Percentiles rank a stretch among this genome's conserved stretches.
Evolutionary conservation across 331 rosid species (phyloP).

Genomic region (Stylosanthes scabra): DNA sequence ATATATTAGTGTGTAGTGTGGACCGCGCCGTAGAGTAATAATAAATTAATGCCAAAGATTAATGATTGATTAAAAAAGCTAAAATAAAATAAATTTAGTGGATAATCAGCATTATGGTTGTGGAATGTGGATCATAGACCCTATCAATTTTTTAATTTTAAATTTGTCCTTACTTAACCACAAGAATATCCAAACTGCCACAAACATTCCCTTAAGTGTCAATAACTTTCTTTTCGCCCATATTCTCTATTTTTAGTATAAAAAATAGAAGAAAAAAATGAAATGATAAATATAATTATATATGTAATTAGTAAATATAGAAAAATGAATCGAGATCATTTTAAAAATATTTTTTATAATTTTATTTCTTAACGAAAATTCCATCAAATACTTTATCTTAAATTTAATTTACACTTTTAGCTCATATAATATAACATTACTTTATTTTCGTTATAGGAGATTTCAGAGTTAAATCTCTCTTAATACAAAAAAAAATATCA

Average conservation of each 20-base stretch:
- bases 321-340: no score
- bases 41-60: not conserved
- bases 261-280: no score
- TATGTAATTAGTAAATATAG: no score
- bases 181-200: constrained; percentile 51
- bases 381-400: no score
- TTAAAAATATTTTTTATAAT: no score
- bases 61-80: not conserved
- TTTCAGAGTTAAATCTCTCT: no score
- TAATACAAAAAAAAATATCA: no score
- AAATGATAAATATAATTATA: no score
- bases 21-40: constrained; percentile 38
- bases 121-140: not conserved
- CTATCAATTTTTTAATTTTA: constrained; percentile 18
- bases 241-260: not conserved
- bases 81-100: not conserved
- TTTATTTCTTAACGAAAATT: no score
- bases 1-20: constrained; percentile 22
- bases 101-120: constrained; percentile 1
- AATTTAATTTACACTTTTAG: no score
- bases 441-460: no score
- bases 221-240: not conserved
- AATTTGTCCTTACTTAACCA: constrained; percentile 32
- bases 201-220: not conserved
- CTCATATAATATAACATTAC: no score